Evolutionary conservation across 306 rosid species (phyloP), one percentile per base, ranked within the genome.

Genomic region (Leucaena leucocephala): DNA sequence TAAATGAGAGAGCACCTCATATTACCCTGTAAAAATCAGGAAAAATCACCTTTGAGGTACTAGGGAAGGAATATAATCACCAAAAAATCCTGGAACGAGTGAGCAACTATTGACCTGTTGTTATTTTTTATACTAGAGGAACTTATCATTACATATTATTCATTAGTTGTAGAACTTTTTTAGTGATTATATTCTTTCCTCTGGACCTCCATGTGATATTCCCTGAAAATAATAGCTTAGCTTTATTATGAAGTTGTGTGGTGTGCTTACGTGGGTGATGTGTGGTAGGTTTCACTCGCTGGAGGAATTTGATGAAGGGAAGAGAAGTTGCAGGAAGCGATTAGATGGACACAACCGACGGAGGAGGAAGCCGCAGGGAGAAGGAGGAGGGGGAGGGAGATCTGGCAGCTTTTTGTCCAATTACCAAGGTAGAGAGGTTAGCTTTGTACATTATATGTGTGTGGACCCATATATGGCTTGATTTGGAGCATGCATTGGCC

Each of bases 241-340:
- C 27, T 52, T 52, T 52, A 17, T 61, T 4, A 33, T 9, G 66
- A 33, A 27, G 66, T 27, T 61, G 7, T 12, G 17, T 63, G 6
- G 35, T 12, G 19, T 63, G 2, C 55, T 76, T 34, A 19, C 34
- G 2, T 36, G 40, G n/a, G 27, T 49, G 63, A 19, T 52, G 9
- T 48, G 82, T 27, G 27, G 27, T 65, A 92, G 96, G 89, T 92
- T 92, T 83, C 97, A 89, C 84, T 89, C 96, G 7, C 79, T 90
- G 78, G 96, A 57, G 42, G 94, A 90, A 82, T 89, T 93, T 68
- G 97, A 93, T 59, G 92, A 93, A 61, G 88, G 88, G 81, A 93
- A 93, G 67, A 84, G 97, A 70, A 93, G 94, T 83, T 90, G 97
- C 83, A 79, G 97, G 79, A 93, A 88, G 63, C 92, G 97, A 57